phyloP scores from a whole-genome alignment of 2,329 filamentous ascomycete genomes.

The Pseudogymnoascus sp. region DNA sequence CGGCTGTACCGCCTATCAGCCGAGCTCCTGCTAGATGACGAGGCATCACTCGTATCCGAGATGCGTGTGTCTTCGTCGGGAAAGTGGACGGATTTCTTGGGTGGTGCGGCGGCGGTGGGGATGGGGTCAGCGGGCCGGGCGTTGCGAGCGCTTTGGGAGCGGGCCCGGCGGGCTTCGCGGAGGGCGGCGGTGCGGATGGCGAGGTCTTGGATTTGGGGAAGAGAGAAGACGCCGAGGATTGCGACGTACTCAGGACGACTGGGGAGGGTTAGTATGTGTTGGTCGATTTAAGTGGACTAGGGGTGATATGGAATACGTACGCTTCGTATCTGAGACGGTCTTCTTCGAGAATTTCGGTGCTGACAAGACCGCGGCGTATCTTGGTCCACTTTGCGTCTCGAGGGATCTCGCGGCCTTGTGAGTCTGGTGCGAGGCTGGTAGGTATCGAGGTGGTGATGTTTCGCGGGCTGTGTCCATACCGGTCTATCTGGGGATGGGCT shows the following conservation, averaged over 20 bases:
- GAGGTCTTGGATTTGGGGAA: slow-evolving; percentile 45
- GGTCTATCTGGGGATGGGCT: background rate
- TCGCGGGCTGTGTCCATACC: background rate
- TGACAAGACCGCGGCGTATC: slow-evolving; percentile 48
- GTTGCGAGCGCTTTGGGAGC: background rate
- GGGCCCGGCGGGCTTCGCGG: slow-evolving; percentile 25
- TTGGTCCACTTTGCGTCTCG: slow-evolving; percentile 53
- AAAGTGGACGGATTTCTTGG: background rate
- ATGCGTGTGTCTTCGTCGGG: background rate
- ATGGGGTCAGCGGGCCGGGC: background rate
- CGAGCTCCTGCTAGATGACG: background rate
- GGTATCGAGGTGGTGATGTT: background rate
- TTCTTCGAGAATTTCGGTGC: slow-evolving; percentile 48
- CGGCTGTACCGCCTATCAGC: background rate
- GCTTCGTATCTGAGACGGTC: slow-evolving; percentile 55
- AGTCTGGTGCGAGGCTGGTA: slow-evolving; percentile 44
- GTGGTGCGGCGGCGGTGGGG: background rate
- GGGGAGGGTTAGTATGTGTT: background rate
- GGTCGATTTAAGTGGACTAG: background rate
- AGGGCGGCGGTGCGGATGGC: slow-evolving; percentile 37
- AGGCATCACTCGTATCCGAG: background rate
- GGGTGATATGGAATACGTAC: slow-evolving; percentile 15
- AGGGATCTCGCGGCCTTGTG: slow-evolving; percentile 49
- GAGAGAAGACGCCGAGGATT: slow-evolving; percentile 47
- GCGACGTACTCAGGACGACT: slow-evolving; percentile 51